Conservation (phyloP, 495 filamentous ascomycete species). For the Poronia punctata region DNA sequence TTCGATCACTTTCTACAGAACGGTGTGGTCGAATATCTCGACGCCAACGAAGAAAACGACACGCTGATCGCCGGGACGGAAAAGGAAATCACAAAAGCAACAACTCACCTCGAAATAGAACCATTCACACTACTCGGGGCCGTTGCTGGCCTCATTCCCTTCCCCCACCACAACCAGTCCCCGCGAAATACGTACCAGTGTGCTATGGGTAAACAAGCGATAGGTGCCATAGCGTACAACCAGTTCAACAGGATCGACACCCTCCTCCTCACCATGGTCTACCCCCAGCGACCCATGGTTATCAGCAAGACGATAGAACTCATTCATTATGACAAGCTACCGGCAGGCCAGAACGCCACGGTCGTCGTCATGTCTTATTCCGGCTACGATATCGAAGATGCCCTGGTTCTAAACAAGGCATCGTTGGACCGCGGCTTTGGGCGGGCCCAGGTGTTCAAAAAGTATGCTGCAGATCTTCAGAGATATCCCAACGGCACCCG, state of each 20-base stretch:
- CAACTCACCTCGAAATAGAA: conserved; percentile 95
- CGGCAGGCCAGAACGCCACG: conserved; percentile 91
- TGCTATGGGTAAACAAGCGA: conserved; percentile 99
- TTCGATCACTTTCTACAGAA: conserved; percentile 90
- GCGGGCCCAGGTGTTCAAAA: conserved; percentile 90
- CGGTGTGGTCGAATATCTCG: conserved; percentile 90
- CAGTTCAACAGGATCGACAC: conserved; percentile 95
- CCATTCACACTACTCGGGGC: conserved; percentile 97
- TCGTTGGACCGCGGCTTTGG: conserved; percentile 92
- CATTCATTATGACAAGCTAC: conserved; percentile 94
- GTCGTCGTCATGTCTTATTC: conserved; percentile 99
- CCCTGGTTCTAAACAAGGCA: conserved; percentile 91
- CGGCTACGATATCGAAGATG: conserved; percentile 99
- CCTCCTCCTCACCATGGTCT: conserved; percentile 91
- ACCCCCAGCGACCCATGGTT: conserved; percentile 96
- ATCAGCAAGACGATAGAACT: conserved; percentile 94
- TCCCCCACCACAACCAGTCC: conserved; percentile 98
- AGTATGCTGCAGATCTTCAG: conserved; percentile 68
- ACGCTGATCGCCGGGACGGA: conserved; percentile 87
- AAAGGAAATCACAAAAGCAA: conserved; percentile 65
- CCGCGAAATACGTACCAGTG: conserved; percentile 99
- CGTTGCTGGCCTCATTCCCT: conserved; percentile 93
- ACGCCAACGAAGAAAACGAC: conserved; percentile 98
- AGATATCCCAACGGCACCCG: conserved; percentile 73
- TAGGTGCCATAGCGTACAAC: conserved; percentile 94